Base-by-base conservation (phyloP, 2,329 filamentous ascomycete genomes). In the Aspergillus sp. region DNA sequence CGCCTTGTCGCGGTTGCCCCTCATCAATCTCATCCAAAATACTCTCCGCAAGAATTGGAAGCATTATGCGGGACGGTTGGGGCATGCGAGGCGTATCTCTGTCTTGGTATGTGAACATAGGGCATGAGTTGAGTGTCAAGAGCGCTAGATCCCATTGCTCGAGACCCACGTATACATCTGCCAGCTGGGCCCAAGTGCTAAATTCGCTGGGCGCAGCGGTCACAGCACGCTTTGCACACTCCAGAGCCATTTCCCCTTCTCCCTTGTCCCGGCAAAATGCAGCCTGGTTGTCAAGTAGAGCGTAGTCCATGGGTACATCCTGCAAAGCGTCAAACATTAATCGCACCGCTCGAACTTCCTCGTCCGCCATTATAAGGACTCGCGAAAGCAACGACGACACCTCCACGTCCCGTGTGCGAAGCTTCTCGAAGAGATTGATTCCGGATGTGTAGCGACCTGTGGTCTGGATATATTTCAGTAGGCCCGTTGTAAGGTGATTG, bases 101-200 rank as follows among this genome's bases (percentile, higher is more conserved):
- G 69, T 98, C 93, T 68, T 97, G 93, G 67, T 98, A 97, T 5
- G 93, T 98, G 68, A 98, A 98, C 93, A 98, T 98, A 6, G 93
- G 93, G 67, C 93, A 98, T 12, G 93, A 98, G 71, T 98, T 98
- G 44, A 98, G 77, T 3, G 93, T 97, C 4, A 94, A 83, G 27
- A 98, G 78, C 0, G 93, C 93, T 56, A 97, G 82, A 62, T 97
- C 93, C 89, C 93, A 98, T 63, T 94, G 88, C 65, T 98, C 93
- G 70, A 94, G 81, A 43, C 85, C 81, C 46, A 97, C 87, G 58
- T 98, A 98, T 30, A 97, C 86, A 64, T 97, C 88, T 2, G 90
- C 90, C 52, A 98, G 71, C 48, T 90, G 79, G 48, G 93, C 91
- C 93, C 93, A 98, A 0, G 93, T 97, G 45, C 88, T 87, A 62